Evolutionary conservation across 345 rosid species (phyloP), one percentile per base, ranked within the genome.

Genomic region (Melastoma malabathricum): DNA sequence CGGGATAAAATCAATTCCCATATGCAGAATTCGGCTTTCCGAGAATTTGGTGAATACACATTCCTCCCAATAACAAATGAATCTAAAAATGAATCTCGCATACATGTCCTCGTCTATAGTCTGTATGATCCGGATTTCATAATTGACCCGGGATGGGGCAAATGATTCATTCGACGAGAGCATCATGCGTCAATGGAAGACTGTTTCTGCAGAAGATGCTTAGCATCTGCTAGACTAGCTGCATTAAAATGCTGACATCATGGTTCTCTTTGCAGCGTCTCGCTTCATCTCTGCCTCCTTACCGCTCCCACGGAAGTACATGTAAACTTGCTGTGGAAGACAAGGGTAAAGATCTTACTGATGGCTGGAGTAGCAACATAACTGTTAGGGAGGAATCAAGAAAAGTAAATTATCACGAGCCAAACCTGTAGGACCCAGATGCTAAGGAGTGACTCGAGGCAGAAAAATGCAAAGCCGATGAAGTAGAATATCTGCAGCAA

Each of bases 391-490:
- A 15, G 18, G 16, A 25, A 31, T 47, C 18, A 47, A 25, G 23
- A 22, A 16, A 51, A 44, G 46, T 27, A 19, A 55, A 59, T 59
- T 67, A 23, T 50, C 46, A 60, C 62, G 3, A 50, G 29, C 44
- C 44, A 53, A 58, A 92, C 99, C 99, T 88, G 97, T 63, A 88
- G 76, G 75, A 93, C 97, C 99, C 99, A 93, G 54, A 93, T 67
- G 69, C 99, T 93, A 70, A 88, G 72, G 22, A 93, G 58, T 17
- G 97, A 81, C 71, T 93, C 97, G 23, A 81, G 13, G 19, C 80
- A 65, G 68, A 93, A 88, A 48, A 67, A 64, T 19, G 70, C 97
- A 57, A 85, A 88, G 62, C 99, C 99, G 34, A 93, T 61, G 17
- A 88, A 71, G 83, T 88, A 93, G 64, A 88, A 81, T 63, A 75